Evolutionary conservation across 192 early-diverging fungal genomes (phyloP).

Genomic region (Irineochytrium annulatum): DNA sequence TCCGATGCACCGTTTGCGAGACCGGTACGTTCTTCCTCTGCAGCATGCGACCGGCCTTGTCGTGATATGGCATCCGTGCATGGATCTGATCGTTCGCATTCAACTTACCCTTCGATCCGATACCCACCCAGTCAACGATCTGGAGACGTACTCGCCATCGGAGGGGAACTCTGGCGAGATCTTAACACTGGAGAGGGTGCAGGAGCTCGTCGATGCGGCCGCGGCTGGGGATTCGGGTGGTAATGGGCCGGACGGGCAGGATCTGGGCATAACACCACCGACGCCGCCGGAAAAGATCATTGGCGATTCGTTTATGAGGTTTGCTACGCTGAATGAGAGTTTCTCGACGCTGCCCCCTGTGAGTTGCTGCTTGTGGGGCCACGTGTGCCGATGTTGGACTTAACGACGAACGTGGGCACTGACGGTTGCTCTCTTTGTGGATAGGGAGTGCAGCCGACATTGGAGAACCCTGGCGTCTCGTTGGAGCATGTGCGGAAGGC

Average conservation of each 20-base stretch:
- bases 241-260: too few species aligned
- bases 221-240: too few species aligned
- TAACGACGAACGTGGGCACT: neutral
- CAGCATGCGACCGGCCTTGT: too few species aligned
- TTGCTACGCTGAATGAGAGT: constrained; percentile 27
- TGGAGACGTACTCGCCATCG: constrained; percentile 9
- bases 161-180: neutral
- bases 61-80: too few species aligned
- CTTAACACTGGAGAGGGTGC: neutral
- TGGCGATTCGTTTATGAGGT: constrained; percentile 18
- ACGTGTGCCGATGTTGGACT: too few species aligned
- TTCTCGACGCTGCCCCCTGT: constrained; percentile 20
- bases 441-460: constrained; percentile 19
- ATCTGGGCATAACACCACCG: neutral
- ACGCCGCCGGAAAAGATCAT: constrained; percentile 11
- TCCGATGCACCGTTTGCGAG: constrained; percentile 88
- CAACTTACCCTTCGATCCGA: neutral
- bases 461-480: constrained; percentile 28
- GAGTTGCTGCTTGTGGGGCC: neutral
- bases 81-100: too few species aligned
- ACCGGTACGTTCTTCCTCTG: constrained; percentile 42
- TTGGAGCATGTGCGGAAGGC: constrained; percentile 28
- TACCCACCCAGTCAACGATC: constrained; percentile 25
- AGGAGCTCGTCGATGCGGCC: neutral
- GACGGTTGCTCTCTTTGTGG: neutral